Evolutionary conservation across 768 basidiomycete species (phyloP), one percentile per base, ranked within the genome.

Genomic region (Cyathus striatus): DNA sequence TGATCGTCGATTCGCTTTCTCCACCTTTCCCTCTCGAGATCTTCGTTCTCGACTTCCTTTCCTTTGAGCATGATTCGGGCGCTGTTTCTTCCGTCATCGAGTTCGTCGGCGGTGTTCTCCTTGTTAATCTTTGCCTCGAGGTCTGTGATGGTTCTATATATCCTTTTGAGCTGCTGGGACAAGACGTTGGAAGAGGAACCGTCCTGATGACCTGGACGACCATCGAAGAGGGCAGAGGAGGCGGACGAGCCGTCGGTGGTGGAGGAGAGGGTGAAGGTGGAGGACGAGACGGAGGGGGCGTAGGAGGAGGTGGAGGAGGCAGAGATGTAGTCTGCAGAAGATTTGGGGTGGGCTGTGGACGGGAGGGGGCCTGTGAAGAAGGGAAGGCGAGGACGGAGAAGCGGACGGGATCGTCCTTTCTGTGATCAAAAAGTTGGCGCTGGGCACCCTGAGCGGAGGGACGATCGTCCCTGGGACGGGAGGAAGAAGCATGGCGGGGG

Each of bases 321-420:
- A 12, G 84, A 88, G 20, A 87, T 67, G 44, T 83, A 79, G 53
- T 89, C 87, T 21, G 70, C 79, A 1, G 83, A 81, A 7, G 74
- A 70, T 50, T 81, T 81, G 20, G 72, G n/a, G 74, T 69, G 5
- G 79, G 76, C 0, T 68, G 51, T 1, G 75, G 70, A 5, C 75
- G 74, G 30, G 57, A 56, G 45, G 57, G 47, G 36, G 82, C 74
- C 32, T 81, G 76, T n/a, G n/a, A n/a, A n/a, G n/a, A n/a, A n/a
- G n/a, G n/a, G n/a, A n/a, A n/a, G 3, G 78, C 66, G 25, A 80
- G 73, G 24, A 82, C 76, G 27, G 79, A 69, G 63, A 98, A 98
- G 9, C 86, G 78, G 23, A 92, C 78, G 0, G 96, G 91, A 59
- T 98, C 90, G 59, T 98, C 89, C 54, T 90, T 83, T 27, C 88